Base-by-base conservation (phyloP, 139 green algal genomes). In the Coelastrella sp. region DNA sequence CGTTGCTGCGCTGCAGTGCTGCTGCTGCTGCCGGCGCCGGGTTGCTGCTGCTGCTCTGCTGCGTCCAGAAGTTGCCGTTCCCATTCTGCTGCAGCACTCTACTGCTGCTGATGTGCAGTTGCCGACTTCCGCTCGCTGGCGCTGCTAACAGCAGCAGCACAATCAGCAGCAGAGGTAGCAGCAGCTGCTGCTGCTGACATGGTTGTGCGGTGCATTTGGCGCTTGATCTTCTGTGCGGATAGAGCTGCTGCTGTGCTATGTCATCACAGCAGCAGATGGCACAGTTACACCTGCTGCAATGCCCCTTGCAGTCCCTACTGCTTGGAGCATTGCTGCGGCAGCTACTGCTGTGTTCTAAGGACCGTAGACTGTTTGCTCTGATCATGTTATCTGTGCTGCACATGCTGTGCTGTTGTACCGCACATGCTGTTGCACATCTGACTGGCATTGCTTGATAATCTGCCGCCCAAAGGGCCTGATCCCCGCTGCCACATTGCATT, bases 141-240 rank as follows among this genome's bases (percentile, higher is more conserved):
- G 74, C 74, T 80, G 74, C 7, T 7, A 80, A 23, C 74, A 80
- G 74, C 23, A 80, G 23, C 74, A 80, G 74, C n/a, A 80, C 7
- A 16, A 57, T 59, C 22, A 16, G 17, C 7, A 14, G 13, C 22
- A 80, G 74, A 22, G 14, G 74, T 16, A 58, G 3, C 74, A 80
- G 8, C 19, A 60, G 74, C 19, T 76, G 68, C 17, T 10, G 16
- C 68, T 76, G 68, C 68, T 71, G 32, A 47, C 32, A 47, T 47
- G 32, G 32, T 47, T 47, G 32, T 47, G 32, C 32, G 32, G 11
- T 71, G 64, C 64, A 71, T 3, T 71, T 71, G 64, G 11, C 16
- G 64, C 64, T 14, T 7, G 64, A 71, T 11, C 16, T 11, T 20
- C 11, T 20, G 13, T 5, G 13, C 11, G 16, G 11, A 71, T 11